Evolutionary conservation across 129 eudicot species (phyloP).

Genomic region (Sambucus nigra): DNA sequence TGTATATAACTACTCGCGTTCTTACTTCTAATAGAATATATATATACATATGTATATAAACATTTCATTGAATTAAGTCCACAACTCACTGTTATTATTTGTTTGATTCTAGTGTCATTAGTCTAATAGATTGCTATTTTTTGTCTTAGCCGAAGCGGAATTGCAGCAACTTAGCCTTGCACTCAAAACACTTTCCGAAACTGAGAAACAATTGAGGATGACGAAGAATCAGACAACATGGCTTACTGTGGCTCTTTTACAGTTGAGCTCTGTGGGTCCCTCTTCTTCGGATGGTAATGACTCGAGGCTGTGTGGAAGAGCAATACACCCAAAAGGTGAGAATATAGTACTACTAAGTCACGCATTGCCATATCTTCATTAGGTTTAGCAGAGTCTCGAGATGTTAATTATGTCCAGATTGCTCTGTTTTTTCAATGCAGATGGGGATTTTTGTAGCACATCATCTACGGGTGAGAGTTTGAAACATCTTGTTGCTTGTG

Average conservation of each 20-base stretch:
- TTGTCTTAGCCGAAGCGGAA: slow-evolving; percentile 70
- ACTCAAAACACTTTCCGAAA: slow-evolving; percentile 67
- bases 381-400: background rate
- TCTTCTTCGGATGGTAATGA: slow-evolving; percentile 41
- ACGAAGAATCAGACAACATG: slow-evolving; percentile 89
- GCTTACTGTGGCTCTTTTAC: slow-evolving; percentile 90
- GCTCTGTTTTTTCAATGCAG: slow-evolving; percentile 23
- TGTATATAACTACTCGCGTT: no score
- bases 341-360: background rate
- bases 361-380: background rate
- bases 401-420: background rate
- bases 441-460: slow-evolving; percentile 48
- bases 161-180: slow-evolving; percentile 80
- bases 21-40: no score
- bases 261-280: slow-evolving; percentile 52
- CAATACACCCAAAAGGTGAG: slow-evolving; percentile 49
- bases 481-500: slow-evolving; percentile 44
- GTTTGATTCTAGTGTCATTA: background rate
- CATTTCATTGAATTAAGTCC: no score
- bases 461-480: slow-evolving; percentile 63
- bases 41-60: no score
- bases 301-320: slow-evolving; percentile 40
- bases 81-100: background rate
- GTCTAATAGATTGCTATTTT: background rate
- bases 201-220: slow-evolving; percentile 83